phyloP scores from a whole-genome alignment of 2,329 filamentous ascomycete species.

The Stachybotrys echinatus region DNA sequence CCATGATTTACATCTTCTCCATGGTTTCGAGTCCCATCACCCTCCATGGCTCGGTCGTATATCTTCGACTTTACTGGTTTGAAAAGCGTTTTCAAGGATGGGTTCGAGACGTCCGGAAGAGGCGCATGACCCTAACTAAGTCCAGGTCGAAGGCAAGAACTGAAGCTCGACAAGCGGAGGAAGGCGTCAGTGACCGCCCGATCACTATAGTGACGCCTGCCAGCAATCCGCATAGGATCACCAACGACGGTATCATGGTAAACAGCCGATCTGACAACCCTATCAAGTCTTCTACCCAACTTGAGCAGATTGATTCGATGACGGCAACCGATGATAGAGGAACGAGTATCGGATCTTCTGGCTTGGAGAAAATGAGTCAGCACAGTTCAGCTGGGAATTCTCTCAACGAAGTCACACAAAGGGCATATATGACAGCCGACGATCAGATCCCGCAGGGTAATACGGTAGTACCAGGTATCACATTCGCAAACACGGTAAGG shows the following conservation, averaged over 20 bases:
- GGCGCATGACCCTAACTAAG: constrained; percentile 60
- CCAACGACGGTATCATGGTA: constrained; percentile 54
- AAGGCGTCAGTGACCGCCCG: constrained; percentile 58
- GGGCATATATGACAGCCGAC: constrained; percentile 2
- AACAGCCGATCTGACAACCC: constrained; percentile 31
- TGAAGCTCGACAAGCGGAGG: constrained; percentile 47
- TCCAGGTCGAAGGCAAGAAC: constrained; percentile 45
- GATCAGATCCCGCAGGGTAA: constrained; percentile 6
- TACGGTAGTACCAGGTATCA: constrained; percentile 40
- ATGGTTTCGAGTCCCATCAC: constrained; percentile 79
- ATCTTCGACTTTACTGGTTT: constrained; percentile 94
- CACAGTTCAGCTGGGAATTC: not conserved
- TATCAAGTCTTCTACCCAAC: constrained; percentile 14
- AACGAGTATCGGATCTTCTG: not conserved
- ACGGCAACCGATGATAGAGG: constrained; percentile 22
- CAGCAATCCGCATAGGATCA: constrained; percentile 49
- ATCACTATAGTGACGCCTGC: constrained; percentile 62
- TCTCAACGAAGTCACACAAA: not conserved
- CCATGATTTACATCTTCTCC: constrained; percentile 65
- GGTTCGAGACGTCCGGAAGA: constrained; percentile 63
- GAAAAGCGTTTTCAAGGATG: constrained; percentile 90
- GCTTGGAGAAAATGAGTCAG: not conserved
- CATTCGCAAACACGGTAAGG: constrained; percentile 63
- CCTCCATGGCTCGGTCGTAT: constrained; percentile 81
- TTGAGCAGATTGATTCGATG: constrained; percentile 33